Evolutionary conservation across 148 eudicot species (phyloP), one percentile per base, ranked within the genome.

Genomic region (Arctostaphylos glauca): DNA sequence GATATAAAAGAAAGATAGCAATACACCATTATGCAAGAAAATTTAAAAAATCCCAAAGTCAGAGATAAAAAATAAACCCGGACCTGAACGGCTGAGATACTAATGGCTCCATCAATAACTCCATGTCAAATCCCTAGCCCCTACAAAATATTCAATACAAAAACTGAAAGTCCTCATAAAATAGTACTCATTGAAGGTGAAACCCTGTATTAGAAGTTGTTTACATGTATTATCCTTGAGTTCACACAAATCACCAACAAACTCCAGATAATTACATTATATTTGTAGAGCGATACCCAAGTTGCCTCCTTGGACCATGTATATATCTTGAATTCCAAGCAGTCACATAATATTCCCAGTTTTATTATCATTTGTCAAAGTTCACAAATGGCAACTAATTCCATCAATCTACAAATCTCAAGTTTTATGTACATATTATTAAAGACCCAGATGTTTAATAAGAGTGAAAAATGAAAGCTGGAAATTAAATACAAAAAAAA

Each of bases 41-140:
- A 78, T 58, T 58, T 81, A 9, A 78, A 47, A 74, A 49, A 43
- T 62, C 38, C 12, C 70, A 19, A 58, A 21, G 76, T 50, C 70
- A 16, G 44, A 50, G 46, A 71, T 80, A 21, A 41, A 62, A 25
- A 53, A 46, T n/a, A 80, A 64, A 25, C 50, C 66, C 80, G 70
- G 84, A 96, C 99, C 99, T 94, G 99, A 83, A 94, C 93, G 73
- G 99, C 99, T 77, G 99, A 96, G 70, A 96, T 94, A 88, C 99
- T 96, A 80, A 96, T 94, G 77, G 98, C 99, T 71, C 99, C 99
- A 85, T 96, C 98, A 25, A 94, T 72, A 70, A 93, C 93, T 64
- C 99, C 99, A 81, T 93, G 89, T 71, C 99, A 94, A 75, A 96
- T 76, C 53, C 95, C 97, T 82, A 96, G 80, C 70, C 99, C 99